Conservation (phyloP, 1,284 basidiomycete genomes). For the Ustilago lituana region DNA sequence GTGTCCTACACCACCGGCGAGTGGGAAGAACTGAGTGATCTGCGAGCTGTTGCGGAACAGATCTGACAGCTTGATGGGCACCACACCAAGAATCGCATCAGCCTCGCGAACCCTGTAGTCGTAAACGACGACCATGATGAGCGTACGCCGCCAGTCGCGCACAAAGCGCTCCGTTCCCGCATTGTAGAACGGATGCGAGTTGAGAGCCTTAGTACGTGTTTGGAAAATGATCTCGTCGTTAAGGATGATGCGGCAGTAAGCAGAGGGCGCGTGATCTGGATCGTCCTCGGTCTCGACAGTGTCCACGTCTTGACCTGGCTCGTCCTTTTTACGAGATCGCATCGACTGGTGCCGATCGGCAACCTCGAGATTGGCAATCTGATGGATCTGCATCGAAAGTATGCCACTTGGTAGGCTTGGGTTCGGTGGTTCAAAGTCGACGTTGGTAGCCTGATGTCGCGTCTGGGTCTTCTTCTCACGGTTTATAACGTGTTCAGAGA, state of each 20-base stretch:
- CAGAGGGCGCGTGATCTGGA: conserved; percentile 56
- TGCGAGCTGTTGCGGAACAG: conserved; percentile 44
- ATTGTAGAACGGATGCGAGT: conserved; percentile 69
- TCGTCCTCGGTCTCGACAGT: conserved; percentile 41
- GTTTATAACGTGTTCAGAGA: conserved; percentile 11
- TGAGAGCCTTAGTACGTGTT: conserved; percentile 68
- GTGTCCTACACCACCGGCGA: conserved; percentile 47
- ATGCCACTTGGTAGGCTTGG: conserved; percentile 40
- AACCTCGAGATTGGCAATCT: conserved; percentile 66
- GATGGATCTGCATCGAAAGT: conserved; percentile 52
- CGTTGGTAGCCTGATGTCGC: conserved; percentile 27
- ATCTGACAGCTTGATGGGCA: conserved; percentile 50
- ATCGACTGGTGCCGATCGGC: conserved; percentile 56
- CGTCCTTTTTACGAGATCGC: conserved; percentile 30
- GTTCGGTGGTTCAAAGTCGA: conserved; percentile 46
- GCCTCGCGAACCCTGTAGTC: conserved; percentile 60
- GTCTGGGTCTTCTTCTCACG: conserved; percentile 31
- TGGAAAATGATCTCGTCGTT: conserved; percentile 70
- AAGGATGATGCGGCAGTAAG: conserved; percentile 68
- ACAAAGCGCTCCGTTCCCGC: conserved; percentile 70
- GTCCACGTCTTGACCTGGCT: conserved; percentile 50
- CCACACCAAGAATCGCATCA: conserved; percentile 51
- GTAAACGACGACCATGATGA: conserved; percentile 68
- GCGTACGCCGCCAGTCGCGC: conserved; percentile 69
- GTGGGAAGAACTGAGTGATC: conserved; percentile 53